phyloP scores from a whole-genome alignment of 1,284 basidiomycete species.

The Trametes pubescens region DNA sequence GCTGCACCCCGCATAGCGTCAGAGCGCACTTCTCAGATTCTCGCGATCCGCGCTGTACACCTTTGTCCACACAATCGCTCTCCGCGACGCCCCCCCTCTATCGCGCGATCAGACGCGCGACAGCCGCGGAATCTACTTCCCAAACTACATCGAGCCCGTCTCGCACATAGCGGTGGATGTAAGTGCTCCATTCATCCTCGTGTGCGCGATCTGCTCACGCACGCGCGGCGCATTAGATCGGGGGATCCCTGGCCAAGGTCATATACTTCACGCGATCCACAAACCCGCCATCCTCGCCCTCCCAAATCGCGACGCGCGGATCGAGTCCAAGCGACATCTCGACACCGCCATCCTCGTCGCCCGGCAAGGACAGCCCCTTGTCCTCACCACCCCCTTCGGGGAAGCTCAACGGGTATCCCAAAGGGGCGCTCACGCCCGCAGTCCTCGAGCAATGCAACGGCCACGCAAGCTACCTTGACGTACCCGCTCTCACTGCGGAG shows the following conservation, averaged over 20 bases:
- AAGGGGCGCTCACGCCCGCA: slow-evolving; percentile 85
- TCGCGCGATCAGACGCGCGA: slow-evolving; percentile 75
- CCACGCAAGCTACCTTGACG: slow-evolving; percentile 36
- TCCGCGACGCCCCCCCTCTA: slow-evolving; percentile 7
- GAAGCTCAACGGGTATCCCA: slow-evolving; percentile 46
- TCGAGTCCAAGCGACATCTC: slow-evolving; percentile 59
- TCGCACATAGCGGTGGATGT: slow-evolving; percentile 96
- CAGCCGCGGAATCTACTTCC: slow-evolving; percentile 94
- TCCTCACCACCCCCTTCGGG: slow-evolving; percentile 24
- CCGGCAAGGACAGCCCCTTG: slow-evolving; percentile 40
- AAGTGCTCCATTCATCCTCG: slow-evolving; percentile 47
- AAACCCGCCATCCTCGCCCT: slow-evolving; percentile 77
- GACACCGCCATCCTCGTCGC: slow-evolving; percentile 60
- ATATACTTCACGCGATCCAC: slow-evolving; percentile 97
- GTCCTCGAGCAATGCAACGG: slow-evolving; percentile 61
- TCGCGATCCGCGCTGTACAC: slow-evolving; percentile 21
- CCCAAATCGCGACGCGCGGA: slow-evolving; percentile 64
- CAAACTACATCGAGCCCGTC: slow-evolving; percentile 96
- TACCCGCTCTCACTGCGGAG: slow-evolving; percentile 4
- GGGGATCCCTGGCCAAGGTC: slow-evolving; percentile 97
- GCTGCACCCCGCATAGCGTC: slow-evolving; percentile 10
- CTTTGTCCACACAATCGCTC: slow-evolving; percentile 15
- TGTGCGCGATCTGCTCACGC: not conserved
- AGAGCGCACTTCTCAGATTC: slow-evolving; percentile 27
- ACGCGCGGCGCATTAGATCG: slow-evolving; percentile 66